A percentile compares a stretch with the other conserved stretches of the same genome.
These are phyloP conservation scores for Zymoseptoria tritici DNA, from an alignment of 2,329 filamentous ascomycete genomes.

Conservation along the genomic window DNA sequence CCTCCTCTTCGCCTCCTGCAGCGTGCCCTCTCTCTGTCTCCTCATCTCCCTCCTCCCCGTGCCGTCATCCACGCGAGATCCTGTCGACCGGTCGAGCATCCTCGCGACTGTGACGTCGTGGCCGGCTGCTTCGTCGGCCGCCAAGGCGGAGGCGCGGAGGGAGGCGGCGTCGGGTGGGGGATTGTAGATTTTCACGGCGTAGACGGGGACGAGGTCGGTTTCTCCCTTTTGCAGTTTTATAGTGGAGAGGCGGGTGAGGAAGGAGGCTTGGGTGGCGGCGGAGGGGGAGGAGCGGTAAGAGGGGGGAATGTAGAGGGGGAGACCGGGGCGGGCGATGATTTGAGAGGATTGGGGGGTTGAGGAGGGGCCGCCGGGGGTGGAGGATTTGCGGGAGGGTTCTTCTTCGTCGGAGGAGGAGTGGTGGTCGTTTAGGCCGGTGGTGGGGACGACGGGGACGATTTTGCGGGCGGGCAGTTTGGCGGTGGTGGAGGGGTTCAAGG, in stretches of 20 bases:
- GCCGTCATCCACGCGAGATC: no score
- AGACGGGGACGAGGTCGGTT: conserved; percentile 25
- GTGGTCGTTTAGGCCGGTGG: background rate
- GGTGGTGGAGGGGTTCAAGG: conserved; percentile 17
- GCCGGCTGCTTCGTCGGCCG: no score
- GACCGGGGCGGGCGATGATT: background rate
- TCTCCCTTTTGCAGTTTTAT: conserved; percentile 38
- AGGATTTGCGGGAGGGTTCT: background rate
- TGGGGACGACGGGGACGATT: background rate
- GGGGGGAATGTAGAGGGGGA: conserved; percentile 19
- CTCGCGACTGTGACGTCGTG: background rate
- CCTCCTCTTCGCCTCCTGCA: no score
- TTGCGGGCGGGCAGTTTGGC: background rate
- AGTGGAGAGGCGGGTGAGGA: conserved; percentile 35
- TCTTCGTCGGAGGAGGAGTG: conserved; percentile 2
- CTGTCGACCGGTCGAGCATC: background rate
- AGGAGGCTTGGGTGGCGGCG: conserved; percentile 27
- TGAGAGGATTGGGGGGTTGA: conserved; percentile 15
- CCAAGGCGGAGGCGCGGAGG: no score
- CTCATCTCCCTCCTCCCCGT: no score
- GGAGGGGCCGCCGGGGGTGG: background rate
- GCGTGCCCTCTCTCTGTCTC: no score
- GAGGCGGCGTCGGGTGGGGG: no score
- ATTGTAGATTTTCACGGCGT: conserved; percentile 20
- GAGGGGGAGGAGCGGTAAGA: conserved; percentile 13